Conservation (phyloP, 352 stramenopile species). For the Labyrinthula sp. region DNA sequence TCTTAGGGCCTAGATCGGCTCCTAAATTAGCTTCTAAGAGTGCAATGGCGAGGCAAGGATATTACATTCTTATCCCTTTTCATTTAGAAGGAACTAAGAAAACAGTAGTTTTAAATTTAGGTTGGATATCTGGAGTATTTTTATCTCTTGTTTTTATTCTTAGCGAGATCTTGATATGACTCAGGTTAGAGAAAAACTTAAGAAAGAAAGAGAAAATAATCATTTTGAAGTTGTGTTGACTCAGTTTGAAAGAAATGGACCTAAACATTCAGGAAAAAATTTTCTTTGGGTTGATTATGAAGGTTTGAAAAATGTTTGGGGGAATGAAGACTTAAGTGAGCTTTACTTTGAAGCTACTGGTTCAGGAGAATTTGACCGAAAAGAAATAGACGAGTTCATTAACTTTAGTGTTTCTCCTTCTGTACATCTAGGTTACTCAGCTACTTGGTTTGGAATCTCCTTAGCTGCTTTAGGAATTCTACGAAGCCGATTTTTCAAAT, state of each 20-base stretch:
- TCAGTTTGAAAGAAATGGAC: constrained; percentile 4
- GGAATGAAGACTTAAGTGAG: no score
- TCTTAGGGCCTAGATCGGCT: constrained; percentile 18
- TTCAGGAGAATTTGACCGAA: no score
- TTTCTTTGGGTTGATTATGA: constrained; percentile 13
- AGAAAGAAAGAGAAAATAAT: neutral
- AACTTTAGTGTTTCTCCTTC: constrained; percentile 13
- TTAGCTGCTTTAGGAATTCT: constrained; percentile 12
- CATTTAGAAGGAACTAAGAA: neutral
- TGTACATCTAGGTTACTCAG: constrained; percentile 26
- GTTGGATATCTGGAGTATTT: constrained; percentile 18
- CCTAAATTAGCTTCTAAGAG: neutral
- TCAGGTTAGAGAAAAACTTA: neutral
- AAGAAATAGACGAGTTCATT: constrained; percentile 9
- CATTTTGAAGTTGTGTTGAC: constrained; percentile 10
- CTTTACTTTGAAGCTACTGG: no score
- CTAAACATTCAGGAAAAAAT: neutral
- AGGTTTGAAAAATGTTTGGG: no score
- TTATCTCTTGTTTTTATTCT: no score
- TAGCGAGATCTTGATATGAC: no score
- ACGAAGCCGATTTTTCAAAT: constrained; percentile 7
- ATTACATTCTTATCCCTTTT: constrained; percentile 19
- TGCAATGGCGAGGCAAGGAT: constrained; percentile 7
- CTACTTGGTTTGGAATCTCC: constrained; percentile 27
- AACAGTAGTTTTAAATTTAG: constrained; percentile 23